Conservation (phyloP, 2,329 filamentous ascomycete species). For the Daldinia eschscholtzii region DNA sequence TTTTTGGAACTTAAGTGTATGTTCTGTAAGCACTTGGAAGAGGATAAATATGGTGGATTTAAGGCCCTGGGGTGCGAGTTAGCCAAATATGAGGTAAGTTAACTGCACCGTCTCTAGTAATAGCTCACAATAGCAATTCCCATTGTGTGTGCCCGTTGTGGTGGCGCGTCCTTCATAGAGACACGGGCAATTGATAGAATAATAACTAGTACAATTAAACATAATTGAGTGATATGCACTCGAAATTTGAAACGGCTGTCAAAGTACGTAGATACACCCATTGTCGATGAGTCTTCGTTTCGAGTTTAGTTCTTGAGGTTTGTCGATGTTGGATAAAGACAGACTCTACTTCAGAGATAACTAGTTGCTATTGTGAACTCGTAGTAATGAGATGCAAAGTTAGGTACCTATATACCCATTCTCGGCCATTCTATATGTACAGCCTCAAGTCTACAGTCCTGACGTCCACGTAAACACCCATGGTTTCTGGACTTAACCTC, state of each 20-base stretch:
- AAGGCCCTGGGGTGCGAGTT: background rate
- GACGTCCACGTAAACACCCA: background rate
- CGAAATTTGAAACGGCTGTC: background rate
- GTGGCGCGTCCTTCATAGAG: constrained; percentile 13
- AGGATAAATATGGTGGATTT: background rate
- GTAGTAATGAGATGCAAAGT: background rate
- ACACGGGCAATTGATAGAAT: constrained; percentile 19
- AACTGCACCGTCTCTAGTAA: too few species aligned
- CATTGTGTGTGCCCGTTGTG: constrained; percentile 32
- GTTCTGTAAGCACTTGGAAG: background rate
- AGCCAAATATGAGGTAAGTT: background rate
- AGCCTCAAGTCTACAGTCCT: background rate
- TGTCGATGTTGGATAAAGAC: background rate
- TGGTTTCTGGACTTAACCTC: background rate
- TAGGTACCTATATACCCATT: background rate
- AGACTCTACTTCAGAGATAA: too few species aligned
- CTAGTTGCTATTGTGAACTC: background rate
- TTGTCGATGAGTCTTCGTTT: background rate
- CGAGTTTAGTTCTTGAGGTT: background rate
- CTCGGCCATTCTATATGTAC: background rate
- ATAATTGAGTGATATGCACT: background rate
- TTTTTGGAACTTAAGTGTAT: constrained; percentile 6
- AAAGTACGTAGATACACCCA: background rate
- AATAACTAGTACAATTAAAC: background rate
- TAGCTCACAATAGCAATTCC: constrained; percentile 32